phyloP scores from a whole-genome alignment of 768 basidiomycete species.

The Phaeotremella skinneri region DNA sequence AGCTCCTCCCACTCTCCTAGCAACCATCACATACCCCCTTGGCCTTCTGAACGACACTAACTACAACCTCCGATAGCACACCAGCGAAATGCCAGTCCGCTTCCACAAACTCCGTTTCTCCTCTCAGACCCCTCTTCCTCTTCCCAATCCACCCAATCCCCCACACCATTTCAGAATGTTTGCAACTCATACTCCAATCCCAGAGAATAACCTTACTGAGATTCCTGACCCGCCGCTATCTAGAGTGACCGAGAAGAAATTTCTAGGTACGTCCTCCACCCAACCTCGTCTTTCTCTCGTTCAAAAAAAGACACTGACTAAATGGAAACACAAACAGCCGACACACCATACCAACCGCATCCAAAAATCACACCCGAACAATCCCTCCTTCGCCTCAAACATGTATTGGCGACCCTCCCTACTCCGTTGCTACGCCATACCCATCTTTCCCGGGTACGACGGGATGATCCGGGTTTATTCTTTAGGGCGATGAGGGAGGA shows the following conservation, averaged over 20 bases:
- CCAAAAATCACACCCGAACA: constrained; percentile 27
- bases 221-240: background rate
- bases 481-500: constrained; percentile 71
- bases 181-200: background rate
- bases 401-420: constrained; percentile 33
- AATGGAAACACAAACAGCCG: constrained; percentile 58
- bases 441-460: constrained; percentile 72
- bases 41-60: no score
- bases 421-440: constrained; percentile 75
- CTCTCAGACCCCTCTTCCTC: background rate
- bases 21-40: no score
- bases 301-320: background rate
- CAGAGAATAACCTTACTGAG: background rate
- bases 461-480: constrained; percentile 70
- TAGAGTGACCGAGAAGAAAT: background rate
- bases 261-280: no score
- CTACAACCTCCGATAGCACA: no score
- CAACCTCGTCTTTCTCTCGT: background rate
- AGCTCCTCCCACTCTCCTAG: no score
- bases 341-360: constrained; percentile 6
- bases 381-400: constrained; percentile 37
- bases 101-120: background rate
- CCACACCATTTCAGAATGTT: background rate
- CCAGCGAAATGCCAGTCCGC: background rate
- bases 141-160: background rate